A percentile compares a stretch with the other conserved stretches of the same genome.
These are phyloP conservation scores for Adiantum capillusveneris DNA, from an alignment of 75 land plant genomes.

Conservation along the genomic window DNA sequence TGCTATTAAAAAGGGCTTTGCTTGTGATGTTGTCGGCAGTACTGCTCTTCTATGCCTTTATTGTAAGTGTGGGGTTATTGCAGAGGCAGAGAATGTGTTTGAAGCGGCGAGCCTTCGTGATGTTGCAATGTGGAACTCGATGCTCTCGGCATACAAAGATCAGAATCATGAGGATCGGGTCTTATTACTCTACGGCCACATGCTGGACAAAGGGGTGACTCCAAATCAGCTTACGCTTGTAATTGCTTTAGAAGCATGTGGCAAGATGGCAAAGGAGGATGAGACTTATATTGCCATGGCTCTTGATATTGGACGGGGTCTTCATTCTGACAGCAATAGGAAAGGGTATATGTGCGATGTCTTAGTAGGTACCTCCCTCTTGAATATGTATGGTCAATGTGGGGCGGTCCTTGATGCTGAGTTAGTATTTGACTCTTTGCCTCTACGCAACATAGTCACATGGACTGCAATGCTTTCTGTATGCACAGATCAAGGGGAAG, in stretches of 20 bases:
- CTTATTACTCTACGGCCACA: background rate
- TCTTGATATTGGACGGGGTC: slow-evolving; percentile 32
- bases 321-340: slow-evolving; percentile 21
- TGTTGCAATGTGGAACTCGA: slow-evolving; percentile 45
- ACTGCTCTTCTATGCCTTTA: slow-evolving; percentile 1
- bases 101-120: slow-evolving; percentile 2
- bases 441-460: slow-evolving; percentile 35
- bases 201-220: slow-evolving; percentile 6
- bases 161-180: slow-evolving; percentile 23
- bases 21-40: background rate
- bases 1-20: background rate
- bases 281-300: slow-evolving; percentile 9
- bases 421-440: slow-evolving; percentile 27
- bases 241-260: slow-evolving; percentile 25
- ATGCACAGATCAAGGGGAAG: slow-evolving; percentile 49
- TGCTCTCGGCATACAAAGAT: slow-evolving; percentile 62
- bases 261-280: slow-evolving; percentile 25
- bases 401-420: slow-evolving; percentile 44
- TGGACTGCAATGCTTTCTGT: slow-evolving; percentile 59
- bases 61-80: slow-evolving; percentile 7
- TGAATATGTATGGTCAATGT: slow-evolving; percentile 63
- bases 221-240: slow-evolving; percentile 6
- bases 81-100: slow-evolving; percentile 5
- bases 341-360: slow-evolving; percentile 25
- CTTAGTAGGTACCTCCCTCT: slow-evolving; percentile 40